Evolutionary conservation across 768 basidiomycete species (phyloP).

Genomic region (Lentinula aciculospora): DNA sequence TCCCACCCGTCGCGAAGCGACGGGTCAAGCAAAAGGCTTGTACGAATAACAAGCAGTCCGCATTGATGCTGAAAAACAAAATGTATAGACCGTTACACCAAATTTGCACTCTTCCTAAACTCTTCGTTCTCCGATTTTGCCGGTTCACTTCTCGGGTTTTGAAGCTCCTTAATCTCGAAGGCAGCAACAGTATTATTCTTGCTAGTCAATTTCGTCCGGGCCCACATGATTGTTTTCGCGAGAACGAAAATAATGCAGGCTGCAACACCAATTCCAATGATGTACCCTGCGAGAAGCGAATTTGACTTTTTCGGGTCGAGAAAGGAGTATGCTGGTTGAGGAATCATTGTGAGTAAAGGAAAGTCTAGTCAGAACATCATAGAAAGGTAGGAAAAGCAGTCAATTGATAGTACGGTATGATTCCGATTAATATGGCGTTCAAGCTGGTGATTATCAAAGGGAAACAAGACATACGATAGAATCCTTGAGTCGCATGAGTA

Average conservation of each 20-base stretch:
- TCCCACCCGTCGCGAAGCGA: no score
- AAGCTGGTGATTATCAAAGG: background rate
- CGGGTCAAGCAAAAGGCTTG: no score
- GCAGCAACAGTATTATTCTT: background rate
- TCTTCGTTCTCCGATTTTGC: background rate
- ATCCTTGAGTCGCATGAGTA: slow-evolving; percentile 51
- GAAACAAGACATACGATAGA: slow-evolving; percentile 48
- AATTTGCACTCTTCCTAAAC: background rate
- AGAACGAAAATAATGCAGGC: slow-evolving; percentile 47
- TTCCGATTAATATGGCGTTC: no score
- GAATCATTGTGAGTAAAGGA: background rate
- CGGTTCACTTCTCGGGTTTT: background rate
- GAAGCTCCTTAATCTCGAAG: background rate
- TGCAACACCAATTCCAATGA: slow-evolving; percentile 51
- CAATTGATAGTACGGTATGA: no score
- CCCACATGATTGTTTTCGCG: slow-evolving; percentile 12
- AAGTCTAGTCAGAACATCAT: background rate
- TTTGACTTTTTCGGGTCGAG: slow-evolving; percentile 45
- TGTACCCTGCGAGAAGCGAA: slow-evolving; percentile 50
- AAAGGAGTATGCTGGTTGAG: slow-evolving; percentile 49
- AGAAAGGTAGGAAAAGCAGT: slow-evolving; percentile 3
- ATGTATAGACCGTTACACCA: no score
- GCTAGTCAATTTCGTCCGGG: background rate
- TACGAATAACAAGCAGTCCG: no score
- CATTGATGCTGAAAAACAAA: no score